Evolutionary conservation across 495 filamentous ascomycete species (phyloP).

Genomic region (Neurospora africana): DNA sequence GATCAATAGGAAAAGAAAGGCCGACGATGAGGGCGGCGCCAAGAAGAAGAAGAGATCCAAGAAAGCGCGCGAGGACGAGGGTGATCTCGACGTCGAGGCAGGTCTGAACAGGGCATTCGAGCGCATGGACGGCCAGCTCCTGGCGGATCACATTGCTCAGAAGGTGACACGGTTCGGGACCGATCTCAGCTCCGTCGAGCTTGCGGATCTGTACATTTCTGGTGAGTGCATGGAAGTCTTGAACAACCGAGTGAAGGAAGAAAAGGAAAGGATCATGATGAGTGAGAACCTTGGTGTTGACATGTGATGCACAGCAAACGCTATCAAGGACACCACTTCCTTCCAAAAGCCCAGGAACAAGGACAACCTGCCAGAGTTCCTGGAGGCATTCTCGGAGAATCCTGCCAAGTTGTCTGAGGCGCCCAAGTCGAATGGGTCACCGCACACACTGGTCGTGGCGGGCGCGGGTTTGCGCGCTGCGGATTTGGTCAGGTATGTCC

Average conservation of each 20-base stretch:
- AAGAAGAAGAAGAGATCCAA: constrained; percentile 47
- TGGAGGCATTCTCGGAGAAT: constrained; percentile 53
- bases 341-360: constrained; percentile 53
- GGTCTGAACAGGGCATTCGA: constrained; percentile 73
- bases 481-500: constrained; percentile 55
- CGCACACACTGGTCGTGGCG: constrained; percentile 78
- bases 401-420: constrained; percentile 47
- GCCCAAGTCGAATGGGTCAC: constrained; percentile 60
- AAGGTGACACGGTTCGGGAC: constrained; percentile 66
- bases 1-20: constrained; percentile 29
- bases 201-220: constrained; percentile 71
- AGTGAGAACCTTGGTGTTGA: background rate
- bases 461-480: constrained; percentile 72
- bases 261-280: background rate
- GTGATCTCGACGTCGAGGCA: constrained; percentile 49
- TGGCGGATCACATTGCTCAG: constrained; percentile 83
- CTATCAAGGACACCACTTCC: constrained; percentile 57
- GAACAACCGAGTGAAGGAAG: background rate
- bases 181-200: constrained; percentile 68
- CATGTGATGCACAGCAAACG: constrained; percentile 17
- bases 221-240: constrained; percentile 38
- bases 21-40: constrained; percentile 21
- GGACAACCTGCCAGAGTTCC: constrained; percentile 63
- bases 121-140: constrained; percentile 65
- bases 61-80: constrained; percentile 42